Percentiles rank a stretch among this genome's conserved stretches.
phyloP scores from a whole-genome alignment of 208 protist genomes.

The Naegleria gruberi region DNA sequence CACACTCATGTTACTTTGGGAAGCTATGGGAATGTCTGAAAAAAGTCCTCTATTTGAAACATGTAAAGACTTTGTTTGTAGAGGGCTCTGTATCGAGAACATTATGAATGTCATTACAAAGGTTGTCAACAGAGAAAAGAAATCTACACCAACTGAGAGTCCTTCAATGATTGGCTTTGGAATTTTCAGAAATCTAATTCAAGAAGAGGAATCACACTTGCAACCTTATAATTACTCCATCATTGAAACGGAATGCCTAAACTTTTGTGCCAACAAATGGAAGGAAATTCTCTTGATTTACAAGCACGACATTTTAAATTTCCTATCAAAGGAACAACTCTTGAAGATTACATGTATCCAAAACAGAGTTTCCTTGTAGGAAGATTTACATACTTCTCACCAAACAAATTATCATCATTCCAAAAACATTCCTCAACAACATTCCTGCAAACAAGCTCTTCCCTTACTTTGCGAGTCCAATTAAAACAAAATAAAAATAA shows the following conservation, averaged over 20 bases:
- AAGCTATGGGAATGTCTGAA: not conserved
- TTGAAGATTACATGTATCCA: not conserved
- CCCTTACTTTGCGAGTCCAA: too few relatives aligned
- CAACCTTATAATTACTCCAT: not conserved
- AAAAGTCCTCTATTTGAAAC: not conserved
- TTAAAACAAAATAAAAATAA: not conserved
- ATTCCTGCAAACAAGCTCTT: too few relatives aligned
- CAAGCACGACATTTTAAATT: not conserved
- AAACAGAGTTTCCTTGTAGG: not conserved
- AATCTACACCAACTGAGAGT: not conserved
- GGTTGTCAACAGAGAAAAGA: not conserved
- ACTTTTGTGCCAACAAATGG: constrained; percentile 2
- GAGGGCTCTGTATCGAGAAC: not conserved
- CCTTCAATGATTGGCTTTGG: not conserved
- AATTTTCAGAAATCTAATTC: not conserved
- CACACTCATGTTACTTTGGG: not conserved
- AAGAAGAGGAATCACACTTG: not conserved
- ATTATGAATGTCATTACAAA: not conserved
- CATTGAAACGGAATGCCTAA: not conserved
- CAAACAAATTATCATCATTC: too few relatives aligned
- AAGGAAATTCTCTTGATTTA: not conserved
- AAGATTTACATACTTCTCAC: too few relatives aligned
- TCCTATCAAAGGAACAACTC: not conserved
- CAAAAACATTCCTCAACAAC: too few relatives aligned
- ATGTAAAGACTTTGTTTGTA: not conserved